These are phyloP conservation scores for Darksidea phi DNA, from an alignment of 495 filamentous ascomycete genomes.

Conservation along the genomic window DNA sequence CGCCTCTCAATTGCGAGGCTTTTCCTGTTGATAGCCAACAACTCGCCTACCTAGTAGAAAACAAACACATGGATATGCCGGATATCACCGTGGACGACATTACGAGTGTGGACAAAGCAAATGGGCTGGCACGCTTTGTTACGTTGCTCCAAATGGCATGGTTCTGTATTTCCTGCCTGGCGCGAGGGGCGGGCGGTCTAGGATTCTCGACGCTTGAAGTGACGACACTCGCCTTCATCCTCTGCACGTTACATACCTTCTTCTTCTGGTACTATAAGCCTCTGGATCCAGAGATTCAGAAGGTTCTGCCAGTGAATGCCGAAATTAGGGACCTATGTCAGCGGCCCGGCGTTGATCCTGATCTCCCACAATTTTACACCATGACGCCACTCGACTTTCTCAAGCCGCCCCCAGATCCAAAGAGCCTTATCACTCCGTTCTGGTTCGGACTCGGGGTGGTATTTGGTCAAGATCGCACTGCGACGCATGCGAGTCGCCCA, in stretches of 20 bases:
- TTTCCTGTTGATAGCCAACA: slow-evolving; percentile 38
- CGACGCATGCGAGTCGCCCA: too few relatives aligned
- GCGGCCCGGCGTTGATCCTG: background rate
- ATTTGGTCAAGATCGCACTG: too few relatives aligned
- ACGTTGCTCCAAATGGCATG: slow-evolving; percentile 34
- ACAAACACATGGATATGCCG: slow-evolving; percentile 25
- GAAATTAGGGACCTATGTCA: background rate
- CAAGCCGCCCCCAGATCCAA: background rate
- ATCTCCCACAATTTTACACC: background rate
- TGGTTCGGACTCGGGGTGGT: background rate
- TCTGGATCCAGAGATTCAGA: background rate
- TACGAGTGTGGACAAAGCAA: slow-evolving; percentile 35
- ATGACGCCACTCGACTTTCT: background rate
- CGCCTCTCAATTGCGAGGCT: slow-evolving; percentile 19
- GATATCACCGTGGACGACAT: slow-evolving; percentile 12
- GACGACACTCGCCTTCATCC: slow-evolving; percentile 12
- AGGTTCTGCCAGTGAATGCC: background rate
- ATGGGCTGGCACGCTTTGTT: slow-evolving; percentile 28
- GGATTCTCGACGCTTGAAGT: slow-evolving; percentile 11
- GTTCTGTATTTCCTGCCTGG: slow-evolving; percentile 30
- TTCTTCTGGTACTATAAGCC: slow-evolving; percentile 28
- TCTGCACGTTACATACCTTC: slow-evolving; percentile 7
- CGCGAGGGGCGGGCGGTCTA: background rate
- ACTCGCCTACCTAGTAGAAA: slow-evolving; percentile 31
- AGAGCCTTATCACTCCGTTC: background rate